Evolutionary conservation across 2,329 filamentous ascomycete species (phyloP).

Genomic region (Sporothrix pallida): DNA sequence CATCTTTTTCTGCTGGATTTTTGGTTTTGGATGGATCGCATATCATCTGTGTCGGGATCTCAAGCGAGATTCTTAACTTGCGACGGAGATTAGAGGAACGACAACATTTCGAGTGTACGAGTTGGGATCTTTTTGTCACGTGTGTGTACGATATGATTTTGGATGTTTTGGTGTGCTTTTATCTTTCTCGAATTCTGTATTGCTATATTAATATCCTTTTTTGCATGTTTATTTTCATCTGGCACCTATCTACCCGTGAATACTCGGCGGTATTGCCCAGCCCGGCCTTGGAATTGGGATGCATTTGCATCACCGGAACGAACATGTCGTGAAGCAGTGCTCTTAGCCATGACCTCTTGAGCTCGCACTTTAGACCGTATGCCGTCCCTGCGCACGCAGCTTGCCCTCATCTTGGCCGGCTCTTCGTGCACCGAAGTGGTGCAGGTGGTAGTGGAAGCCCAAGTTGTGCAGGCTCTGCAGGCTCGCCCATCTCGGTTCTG

Average conservation of each 20-base stretch:
- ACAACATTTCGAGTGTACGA: not conserved
- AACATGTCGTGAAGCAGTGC: too few species aligned
- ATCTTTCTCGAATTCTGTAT: not conserved
- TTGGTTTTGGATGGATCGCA: not conserved
- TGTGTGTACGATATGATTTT: conserved; percentile 21
- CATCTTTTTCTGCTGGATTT: not conserved
- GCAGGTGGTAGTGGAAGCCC: not conserved
- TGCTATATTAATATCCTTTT: not conserved
- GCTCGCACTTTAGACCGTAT: too few species aligned
- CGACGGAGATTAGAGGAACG: not conserved
- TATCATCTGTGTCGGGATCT: conserved; percentile 12
- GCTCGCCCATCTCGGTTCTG: not conserved
- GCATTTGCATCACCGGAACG: too few species aligned
- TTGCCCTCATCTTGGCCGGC: not conserved
- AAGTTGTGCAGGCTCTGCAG: not conserved
- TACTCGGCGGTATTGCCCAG: too few species aligned
- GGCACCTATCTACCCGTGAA: too few species aligned
- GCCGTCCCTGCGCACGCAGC: not conserved
- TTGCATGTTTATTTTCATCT: not conserved
- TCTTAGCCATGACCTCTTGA: too few species aligned
- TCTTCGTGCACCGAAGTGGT: not conserved
- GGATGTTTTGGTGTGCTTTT: conserved; percentile 11
- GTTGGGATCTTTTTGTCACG: not conserved
- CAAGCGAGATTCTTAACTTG: not conserved
- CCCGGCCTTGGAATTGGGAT: too few species aligned